Base-by-base conservation (phyloP, 345 rosid species). In the Noccaea bulbosa region DNA sequence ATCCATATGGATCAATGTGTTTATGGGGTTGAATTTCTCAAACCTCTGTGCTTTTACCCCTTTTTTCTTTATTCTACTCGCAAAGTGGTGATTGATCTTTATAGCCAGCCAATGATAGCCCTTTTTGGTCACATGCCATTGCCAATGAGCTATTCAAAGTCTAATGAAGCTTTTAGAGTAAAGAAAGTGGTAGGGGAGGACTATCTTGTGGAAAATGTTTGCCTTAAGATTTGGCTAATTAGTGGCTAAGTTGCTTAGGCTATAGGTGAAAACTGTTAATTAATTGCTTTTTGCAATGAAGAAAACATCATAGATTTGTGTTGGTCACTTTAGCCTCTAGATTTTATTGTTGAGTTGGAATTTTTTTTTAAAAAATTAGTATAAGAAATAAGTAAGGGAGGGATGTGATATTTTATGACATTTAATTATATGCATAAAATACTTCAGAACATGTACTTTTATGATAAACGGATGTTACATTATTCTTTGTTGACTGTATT, bases 121-220 rank as follows among this genome's bases (percentile, higher is more conserved):
- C 0, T 10, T 65, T 65, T 50, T 35, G 59, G 47, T 65, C 59
- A 65, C 69, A 65, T 65, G 58, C 37, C n/a, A 37, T 14, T n/a
- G n/a, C n/a, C n/a, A n/a, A n/a, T n/a, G n/a, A 65, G 12, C 58
- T 33, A 47, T 46, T 33, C 32, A 62, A 32, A 47, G 20, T 47
- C 7, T 32, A 37, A 37, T 64, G 53, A 20, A 27, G 67, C 8
- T 63, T 63, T 46, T 50, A 37, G 22, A 65, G 37, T 11, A 11
- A 64, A 48, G 69, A 35, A 12, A 49, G 45, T 50, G 69, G 69
- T 65, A 12, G 22, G 48, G 48, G 58, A 50, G 22, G 35, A 22
- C 48, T 37, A 65, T 65, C 47, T 37, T 20, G 58, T 11, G 24
- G 10, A 24, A 64, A 7, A 35, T 20, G 46, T 20, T 38, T 65